Base-by-base conservation (phyloP, 768 basidiomycete species). In the Ramaria rubella region DNA sequence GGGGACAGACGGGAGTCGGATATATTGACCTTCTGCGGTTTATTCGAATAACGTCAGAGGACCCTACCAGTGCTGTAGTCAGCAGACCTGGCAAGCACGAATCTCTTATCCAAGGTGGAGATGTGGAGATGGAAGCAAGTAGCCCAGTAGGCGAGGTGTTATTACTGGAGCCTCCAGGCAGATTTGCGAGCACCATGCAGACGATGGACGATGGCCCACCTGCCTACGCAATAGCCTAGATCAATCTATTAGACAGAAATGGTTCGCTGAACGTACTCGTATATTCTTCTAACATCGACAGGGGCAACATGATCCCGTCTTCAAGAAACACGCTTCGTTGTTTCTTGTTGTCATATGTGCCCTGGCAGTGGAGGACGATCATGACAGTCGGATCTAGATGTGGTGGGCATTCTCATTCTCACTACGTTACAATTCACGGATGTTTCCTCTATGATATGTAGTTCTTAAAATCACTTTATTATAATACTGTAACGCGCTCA, bases 1-100 rank as follows among this genome's bases (percentile, higher is more conserved):
- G 90, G 90, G 87, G 91, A 63, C 83, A 87, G 61, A 81, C 79
- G 58, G 87, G 90, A 62, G 70, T 81, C 4, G 80, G 85, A 4
- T 93, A 79, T 67, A 75, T 86, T 38, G 77, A 86, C 51, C 75
- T 83, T 15, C 74, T 93, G 51, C 84, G 87, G 42, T 88, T 86
- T 68, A 81, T 91, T 59, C 82, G 87, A 56, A 83, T 93, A 69
- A 84, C 75, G 49, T 83, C 85, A 65, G 67, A 69, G 17, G 70
- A 80, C 45, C 79, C 81, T 0, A 68, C 73, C 1, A 55, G 70
- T 6, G 64, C 72, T 17, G 67, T 82, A 31, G 71, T 88, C 11
- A 81, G 87, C 14, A 78, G 75, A 58, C 77, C 77, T 26, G 88
- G 88, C 14, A 79, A 76, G 60, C 85, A 90, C 62, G 26, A 40